These are phyloP conservation scores for Limonomyces culmigenus DNA, from an alignment of 1,284 basidiomycete genomes.

Conservation along the genomic window DNA sequence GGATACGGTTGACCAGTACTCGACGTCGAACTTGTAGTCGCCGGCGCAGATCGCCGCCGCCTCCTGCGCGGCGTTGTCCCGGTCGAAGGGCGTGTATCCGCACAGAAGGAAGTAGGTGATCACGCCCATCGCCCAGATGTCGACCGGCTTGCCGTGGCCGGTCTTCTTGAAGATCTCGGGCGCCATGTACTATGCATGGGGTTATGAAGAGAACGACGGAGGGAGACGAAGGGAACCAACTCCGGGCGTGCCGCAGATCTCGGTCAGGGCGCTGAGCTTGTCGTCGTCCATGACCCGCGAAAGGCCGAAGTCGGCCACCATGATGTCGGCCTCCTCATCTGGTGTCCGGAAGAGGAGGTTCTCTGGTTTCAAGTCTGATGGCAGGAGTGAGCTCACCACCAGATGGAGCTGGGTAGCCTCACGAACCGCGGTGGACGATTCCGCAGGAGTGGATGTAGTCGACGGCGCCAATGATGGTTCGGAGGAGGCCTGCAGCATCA, in stretches of 20 bases:
- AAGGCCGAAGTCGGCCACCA: conserved; percentile 96
- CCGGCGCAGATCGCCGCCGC: conserved; percentile 89
- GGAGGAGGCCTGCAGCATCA: conserved; percentile 82
- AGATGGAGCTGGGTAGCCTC: not conserved
- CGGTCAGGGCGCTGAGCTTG: conserved; percentile 78
- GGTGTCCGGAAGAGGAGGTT: conserved; percentile 89
- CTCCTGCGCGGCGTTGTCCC: conserved; percentile 74
- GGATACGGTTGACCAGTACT: conserved; percentile 81
- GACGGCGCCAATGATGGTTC: conserved; percentile 77
- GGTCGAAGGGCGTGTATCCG: conserved; percentile 90
- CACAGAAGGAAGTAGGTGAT: conserved; percentile 92
- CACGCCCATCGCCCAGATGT: conserved; percentile 95
- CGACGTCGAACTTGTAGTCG: conserved; percentile 77
- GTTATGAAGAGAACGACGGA: conserved; percentile 1
- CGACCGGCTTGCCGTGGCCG: conserved; percentile 92
- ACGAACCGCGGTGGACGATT: conserved; percentile 85
- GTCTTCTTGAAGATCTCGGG: conserved; percentile 96
- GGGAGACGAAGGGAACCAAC: conserved; percentile 18
- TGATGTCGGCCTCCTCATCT: conserved; percentile 84
- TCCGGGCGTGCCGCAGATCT: conserved; percentile 87
- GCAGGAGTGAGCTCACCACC: not conserved
- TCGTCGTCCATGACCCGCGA: conserved; percentile 82
- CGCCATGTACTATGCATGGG: conserved; percentile 71
- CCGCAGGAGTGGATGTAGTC: conserved; percentile 86
- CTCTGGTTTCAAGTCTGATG: conserved; percentile 84